These are phyloP conservation scores for Thraustotheca clavata DNA, from an alignment of 352 stramenopile species.

Conservation along the genomic window DNA sequence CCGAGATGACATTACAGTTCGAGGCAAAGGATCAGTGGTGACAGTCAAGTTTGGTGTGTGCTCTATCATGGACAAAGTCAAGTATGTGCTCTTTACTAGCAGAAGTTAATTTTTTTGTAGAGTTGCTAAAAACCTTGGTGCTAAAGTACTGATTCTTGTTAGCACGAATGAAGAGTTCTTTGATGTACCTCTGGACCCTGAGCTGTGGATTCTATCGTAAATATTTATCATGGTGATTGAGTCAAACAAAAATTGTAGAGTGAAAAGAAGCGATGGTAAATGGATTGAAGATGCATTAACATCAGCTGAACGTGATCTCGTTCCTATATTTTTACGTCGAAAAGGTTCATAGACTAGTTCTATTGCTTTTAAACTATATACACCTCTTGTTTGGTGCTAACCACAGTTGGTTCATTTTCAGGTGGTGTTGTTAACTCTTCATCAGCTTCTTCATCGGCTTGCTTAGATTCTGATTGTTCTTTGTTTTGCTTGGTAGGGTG, in stretches of 20 bases:
- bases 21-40: constrained; percentile 44
- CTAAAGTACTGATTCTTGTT: constrained; percentile 6
- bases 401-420: not conserved
- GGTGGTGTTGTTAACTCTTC: not conserved
- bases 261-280: not conserved
- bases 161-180: not conserved
- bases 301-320: not conserved
- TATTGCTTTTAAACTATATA: not conserved
- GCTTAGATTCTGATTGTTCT: no score
- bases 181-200: constrained; percentile 1
- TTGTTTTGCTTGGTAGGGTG: not conserved
- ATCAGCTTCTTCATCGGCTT: not conserved
- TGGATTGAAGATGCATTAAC: not conserved
- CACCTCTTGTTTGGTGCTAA: not conserved
- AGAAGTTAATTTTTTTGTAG: not conserved
- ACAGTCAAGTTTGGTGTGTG: constrained; percentile 62
- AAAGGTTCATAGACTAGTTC: not conserved
- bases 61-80: constrained; percentile 54
- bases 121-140: not conserved
- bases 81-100: constrained; percentile 24
- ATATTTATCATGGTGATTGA: no score
- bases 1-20: constrained; percentile 46
- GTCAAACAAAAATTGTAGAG: not conserved
- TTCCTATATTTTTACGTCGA: not conserved
- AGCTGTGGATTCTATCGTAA: not conserved